Evolutionary conservation across 805 yeast genomes (phyloP), one percentile per base, ranked within the genome.

Genomic region (Suhomyces tanzawaensis): DNA sequence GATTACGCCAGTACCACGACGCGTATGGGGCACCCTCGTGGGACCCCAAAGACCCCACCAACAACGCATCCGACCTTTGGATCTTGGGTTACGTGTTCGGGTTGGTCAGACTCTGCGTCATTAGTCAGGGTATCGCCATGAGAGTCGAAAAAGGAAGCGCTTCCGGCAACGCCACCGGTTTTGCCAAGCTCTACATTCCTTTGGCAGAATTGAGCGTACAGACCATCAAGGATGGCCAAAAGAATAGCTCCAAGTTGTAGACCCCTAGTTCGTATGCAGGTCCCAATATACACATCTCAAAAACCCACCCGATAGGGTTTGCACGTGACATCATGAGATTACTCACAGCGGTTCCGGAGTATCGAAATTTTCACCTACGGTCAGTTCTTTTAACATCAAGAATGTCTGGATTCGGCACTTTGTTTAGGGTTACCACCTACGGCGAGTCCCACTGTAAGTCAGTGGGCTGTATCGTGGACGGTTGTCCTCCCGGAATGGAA

Each of bases 381-480:
- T 9, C 7, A 21, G 6, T 24, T 8, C 12, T 22, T 28, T 34
- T 19, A 7, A n/a, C 29, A 11, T n/a, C 23, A 32, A 45, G 6
- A 36, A 69, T 69, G 74, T 69, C 74, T 32, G 41, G 67, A 15
- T 69, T 67, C 46, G 74, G 74, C 32, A 58, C 54, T 17, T 44
- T 66, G 37, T 69, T 69, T 52, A 60, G 62, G 40, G 98, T 91
- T 49, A 91, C 98, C 46, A 91, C 99, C 21, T 91, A 89, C 72
- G 99, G 99, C 49, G 99, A 93, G 62, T 88, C 96, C 7, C 99
- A 93, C 70, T 93, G 99, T 71, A 85, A 81, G 55, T 86, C 96
- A 7, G 99, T 93, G 29, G 99, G 99, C 22, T 93, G 98, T 67
- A 93, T 93, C 45, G 96, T 93, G 27, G 99, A 93, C 52, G 99